Conservation (phyloP, 106 monocot species). For the Platanthera zijinensis region DNA sequence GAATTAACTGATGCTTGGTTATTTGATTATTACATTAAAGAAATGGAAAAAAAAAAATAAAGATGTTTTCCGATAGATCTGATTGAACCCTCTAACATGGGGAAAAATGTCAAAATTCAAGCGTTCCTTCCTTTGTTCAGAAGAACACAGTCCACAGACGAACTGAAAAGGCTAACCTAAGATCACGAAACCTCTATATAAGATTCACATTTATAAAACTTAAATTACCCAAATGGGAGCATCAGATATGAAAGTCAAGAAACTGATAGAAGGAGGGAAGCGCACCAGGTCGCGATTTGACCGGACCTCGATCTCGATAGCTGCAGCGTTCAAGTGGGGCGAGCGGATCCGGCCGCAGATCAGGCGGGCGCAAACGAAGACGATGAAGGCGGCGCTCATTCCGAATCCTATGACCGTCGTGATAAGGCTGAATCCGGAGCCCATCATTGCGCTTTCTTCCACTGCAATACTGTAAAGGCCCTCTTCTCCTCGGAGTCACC, state of each 20-base stretch:
- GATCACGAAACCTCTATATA: background rate
- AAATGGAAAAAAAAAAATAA: no score
- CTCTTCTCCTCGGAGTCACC: background rate
- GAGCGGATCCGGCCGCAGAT: slow-evolving; percentile 64
- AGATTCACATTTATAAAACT: background rate
- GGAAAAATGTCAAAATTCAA: no score
- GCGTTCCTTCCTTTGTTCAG: no score
- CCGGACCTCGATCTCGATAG: slow-evolving; percentile 49
- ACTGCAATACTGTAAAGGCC: background rate
- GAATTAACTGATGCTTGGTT: no score
- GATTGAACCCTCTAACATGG: no score
- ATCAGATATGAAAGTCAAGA: background rate
- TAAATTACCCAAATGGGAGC: background rate
- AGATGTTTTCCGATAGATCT: no score
- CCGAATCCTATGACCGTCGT: slow-evolving; percentile 78
- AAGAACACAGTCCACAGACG: no score
- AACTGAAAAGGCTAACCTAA: background rate
- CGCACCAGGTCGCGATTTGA: slow-evolving; percentile 42
- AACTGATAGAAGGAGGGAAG: background rate
- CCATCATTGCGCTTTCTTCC: slow-evolving; percentile 11
- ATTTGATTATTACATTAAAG: no score
- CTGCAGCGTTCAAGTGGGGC: slow-evolving; percentile 23
- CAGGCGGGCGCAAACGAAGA: slow-evolving; percentile 69
- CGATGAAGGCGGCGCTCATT: slow-evolving; percentile 74
- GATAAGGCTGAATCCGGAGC: slow-evolving; percentile 57